Conservation (phyloP, 2,329 filamentous ascomycete genomes). For the Pseudocercospora fijiensis region DNA sequence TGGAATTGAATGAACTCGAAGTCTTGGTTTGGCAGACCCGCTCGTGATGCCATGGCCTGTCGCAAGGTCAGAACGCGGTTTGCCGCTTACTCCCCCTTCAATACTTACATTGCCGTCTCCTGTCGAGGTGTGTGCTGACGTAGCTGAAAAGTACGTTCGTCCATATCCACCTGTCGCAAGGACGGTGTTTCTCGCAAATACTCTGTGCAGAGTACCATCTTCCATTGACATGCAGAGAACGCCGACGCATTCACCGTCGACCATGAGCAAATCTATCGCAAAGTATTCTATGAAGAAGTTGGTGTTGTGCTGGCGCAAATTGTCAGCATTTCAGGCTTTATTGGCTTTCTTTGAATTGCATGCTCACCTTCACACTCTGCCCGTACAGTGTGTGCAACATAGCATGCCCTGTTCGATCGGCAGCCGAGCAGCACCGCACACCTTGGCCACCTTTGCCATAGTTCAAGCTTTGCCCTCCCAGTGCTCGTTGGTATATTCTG, state of each 20-base stretch:
- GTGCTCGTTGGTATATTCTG: conserved; percentile 50
- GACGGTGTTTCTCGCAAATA: conserved; percentile 52
- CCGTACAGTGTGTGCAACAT: conserved; percentile 54
- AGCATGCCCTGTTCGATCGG: conserved; percentile 52
- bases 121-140: conserved; percentile 51
- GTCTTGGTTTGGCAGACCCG: conserved; percentile 51
- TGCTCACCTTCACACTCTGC: conserved; percentile 45
- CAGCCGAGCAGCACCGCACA: conserved; percentile 49
- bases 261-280: conserved; percentile 51
- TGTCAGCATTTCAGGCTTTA: neutral
- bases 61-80: neutral
- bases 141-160: conserved; percentile 53
- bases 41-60: conserved; percentile 51
- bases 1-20: conserved; percentile 56
- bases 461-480: conserved; percentile 50
- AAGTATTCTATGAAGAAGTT: conserved; percentile 55
- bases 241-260: conserved; percentile 49
- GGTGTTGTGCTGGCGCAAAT: conserved; percentile 40
- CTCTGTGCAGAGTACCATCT: conserved; percentile 50
- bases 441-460: conserved; percentile 53
- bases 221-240: conserved; percentile 51
- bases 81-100: neutral
- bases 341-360: conserved; percentile 45
- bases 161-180: conserved; percentile 53
- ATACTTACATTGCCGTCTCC: conserved; percentile 47